These are phyloP conservation scores for Cyberlindnera petersonii DNA, from an alignment of 805 yeast genomes.

Conservation along the genomic window DNA sequence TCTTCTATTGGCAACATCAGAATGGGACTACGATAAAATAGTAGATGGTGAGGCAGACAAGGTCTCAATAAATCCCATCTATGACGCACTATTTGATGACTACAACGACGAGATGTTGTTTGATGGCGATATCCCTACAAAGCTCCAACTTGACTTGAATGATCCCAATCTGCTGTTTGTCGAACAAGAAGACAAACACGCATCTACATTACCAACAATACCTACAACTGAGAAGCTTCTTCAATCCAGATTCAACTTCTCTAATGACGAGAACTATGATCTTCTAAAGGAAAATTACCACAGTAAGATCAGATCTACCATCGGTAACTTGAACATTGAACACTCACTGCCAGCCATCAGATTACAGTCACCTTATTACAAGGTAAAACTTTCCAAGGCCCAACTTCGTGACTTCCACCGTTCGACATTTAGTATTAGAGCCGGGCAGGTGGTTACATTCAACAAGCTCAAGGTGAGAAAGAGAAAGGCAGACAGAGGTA, in stretches of 20 bases:
- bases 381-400: constrained; percentile 63
- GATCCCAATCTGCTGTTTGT: constrained; percentile 77
- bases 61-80: constrained; percentile 3
- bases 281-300: constrained; percentile 80
- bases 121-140: constrained; percentile 51
- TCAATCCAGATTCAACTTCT: constrained; percentile 66
- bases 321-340: constrained; percentile 86
- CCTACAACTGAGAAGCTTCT: constrained; percentile 55
- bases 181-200: constrained; percentile 31
- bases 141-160: constrained; percentile 70
- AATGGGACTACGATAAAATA: constrained; percentile 70
- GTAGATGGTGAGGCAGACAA: constrained; percentile 38
- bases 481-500: constrained; percentile 85
- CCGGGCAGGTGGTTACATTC: constrained; percentile 74
- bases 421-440: constrained; percentile 67
- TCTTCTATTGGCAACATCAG: constrained; percentile 62
- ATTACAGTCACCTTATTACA: constrained; percentile 87
- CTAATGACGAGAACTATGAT: constrained; percentile 87
- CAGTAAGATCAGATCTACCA: constrained; percentile 85
- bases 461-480: constrained; percentile 73
- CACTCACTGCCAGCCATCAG: constrained; percentile 86
- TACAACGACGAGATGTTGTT: constrained; percentile 71
- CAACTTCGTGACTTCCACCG: constrained; percentile 79
- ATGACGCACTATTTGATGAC: constrained; percentile 29
- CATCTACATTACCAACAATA: constrained; percentile 26